Base-by-base conservation (phyloP, 768 basidiomycete species). In the Fibroporia radiculosa region DNA sequence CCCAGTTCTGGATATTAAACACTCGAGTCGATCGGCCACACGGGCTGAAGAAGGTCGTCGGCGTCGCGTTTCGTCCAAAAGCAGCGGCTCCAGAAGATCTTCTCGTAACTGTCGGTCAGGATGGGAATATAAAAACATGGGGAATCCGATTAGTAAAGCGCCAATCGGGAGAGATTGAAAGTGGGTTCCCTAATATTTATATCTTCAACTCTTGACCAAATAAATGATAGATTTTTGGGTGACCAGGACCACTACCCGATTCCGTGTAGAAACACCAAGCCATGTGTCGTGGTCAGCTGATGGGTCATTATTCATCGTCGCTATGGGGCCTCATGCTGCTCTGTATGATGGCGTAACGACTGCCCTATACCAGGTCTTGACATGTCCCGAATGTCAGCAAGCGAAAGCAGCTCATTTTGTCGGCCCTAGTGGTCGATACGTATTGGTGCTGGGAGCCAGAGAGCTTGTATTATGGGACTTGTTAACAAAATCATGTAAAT, bases 11-110 rank as follows among this genome's bases (percentile, higher is more conserved):
- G 82, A 68, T 66, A 57, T 73, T 98, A 56, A 93, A 92, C 62
- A 93, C 93, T 12, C 80, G 92, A 41, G 77, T 96, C 48, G 89
- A 95, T 59, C 74, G 78, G 23, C 93, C 95, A 6, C 96, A 98
- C 63, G 87, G 85, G 23, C 56, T 67, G 27, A 62, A 67, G 32
- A 71, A 67, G 45, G 70, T 96, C 24, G 77, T 78, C 10, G 73
- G 76, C 1, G 56, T 91, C 35, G 66, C 73, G 10, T 98, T 97
- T 68, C 80, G 77, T 43, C 81, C 87, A 3, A 52, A 42, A 5
- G 47, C 55, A 31, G 44, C 65, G 48, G 46, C 49, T 27, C 51
- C 47, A 56, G 64, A 48, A 44, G 62, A 29, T 6, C 50, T 76
- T 45, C 69, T 96, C 14, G 77, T 83, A 20, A 89, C 92, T 5